These are phyloP conservation scores for Lentinula edodes DNA, from an alignment of 768 basidiomycete genomes.

Conservation along the genomic window DNA sequence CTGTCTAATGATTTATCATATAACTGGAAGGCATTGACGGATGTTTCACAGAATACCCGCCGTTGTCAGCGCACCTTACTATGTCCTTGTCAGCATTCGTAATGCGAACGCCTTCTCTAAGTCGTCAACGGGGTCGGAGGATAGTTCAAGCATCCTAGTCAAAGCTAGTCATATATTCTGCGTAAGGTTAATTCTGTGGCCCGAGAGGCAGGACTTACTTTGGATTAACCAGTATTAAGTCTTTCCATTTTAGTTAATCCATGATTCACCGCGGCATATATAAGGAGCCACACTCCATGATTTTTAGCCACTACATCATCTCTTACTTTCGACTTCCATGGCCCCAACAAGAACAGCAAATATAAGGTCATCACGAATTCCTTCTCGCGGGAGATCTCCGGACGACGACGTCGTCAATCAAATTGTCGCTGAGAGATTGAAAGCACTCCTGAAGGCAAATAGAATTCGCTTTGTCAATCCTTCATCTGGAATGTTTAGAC, in stretches of 20 bases:
- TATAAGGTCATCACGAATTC: background rate
- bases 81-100: background rate
- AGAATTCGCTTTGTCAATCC: background rate
- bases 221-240: background rate
- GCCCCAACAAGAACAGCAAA: background rate
- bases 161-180: too few relatives aligned
- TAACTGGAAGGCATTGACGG: too few relatives aligned
- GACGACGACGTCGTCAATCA: background rate
- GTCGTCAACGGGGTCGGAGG: background rate
- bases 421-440: background rate
- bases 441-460: background rate
- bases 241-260: background rate
- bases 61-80: background rate
- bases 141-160: background rate
- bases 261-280: background rate
- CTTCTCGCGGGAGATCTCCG: background rate
- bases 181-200: too few relatives aligned
- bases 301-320: background rate
- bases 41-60: background rate
- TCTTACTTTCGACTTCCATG: background rate
- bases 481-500: background rate
- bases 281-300: background rate
- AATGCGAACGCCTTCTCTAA: background rate
- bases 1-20: too few relatives aligned
- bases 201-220: too few relatives aligned